Conservation (phyloP, 2,329 filamentous ascomycete genomes). For the Exserohilum rostratum region DNA sequence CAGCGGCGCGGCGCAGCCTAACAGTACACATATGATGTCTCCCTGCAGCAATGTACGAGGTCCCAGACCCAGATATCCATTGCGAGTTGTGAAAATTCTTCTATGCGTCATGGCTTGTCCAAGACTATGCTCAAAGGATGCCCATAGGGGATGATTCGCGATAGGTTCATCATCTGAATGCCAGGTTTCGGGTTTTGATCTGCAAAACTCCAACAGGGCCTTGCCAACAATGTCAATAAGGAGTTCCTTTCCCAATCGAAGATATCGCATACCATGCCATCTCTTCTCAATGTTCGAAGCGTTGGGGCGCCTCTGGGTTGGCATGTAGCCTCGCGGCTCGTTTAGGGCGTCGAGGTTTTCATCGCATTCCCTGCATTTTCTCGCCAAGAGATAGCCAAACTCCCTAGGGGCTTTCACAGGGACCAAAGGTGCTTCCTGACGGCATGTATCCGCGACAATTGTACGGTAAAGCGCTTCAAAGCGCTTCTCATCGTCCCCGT, state of each 20-base stretch:
- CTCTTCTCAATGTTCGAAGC: not conserved
- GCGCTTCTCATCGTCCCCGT: not conserved
- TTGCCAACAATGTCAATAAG: not conserved
- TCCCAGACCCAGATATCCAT: not conserved
- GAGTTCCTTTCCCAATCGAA: not conserved
- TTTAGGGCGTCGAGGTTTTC: not conserved
- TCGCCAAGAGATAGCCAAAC: not conserved
- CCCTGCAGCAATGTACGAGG: not conserved
- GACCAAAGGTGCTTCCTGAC: not conserved
- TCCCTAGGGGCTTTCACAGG: not conserved
- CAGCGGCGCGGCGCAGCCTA: not conserved
- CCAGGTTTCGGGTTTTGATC: not conserved
- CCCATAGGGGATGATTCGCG: not conserved
- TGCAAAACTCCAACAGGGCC: not conserved
- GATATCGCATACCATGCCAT: not conserved
- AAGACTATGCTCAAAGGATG: not conserved
- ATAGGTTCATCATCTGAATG: not conserved
- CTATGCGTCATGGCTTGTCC: not conserved
- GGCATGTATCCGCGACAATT: not conserved
- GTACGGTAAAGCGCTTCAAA: not conserved
- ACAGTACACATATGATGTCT: not conserved
- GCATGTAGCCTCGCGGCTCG: not conserved
- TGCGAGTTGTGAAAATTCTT: not conserved
- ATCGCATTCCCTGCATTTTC: not conserved
- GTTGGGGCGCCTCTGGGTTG: not conserved